Conservation (phyloP, 345 rosid species). For the Carallia brachiata region DNA sequence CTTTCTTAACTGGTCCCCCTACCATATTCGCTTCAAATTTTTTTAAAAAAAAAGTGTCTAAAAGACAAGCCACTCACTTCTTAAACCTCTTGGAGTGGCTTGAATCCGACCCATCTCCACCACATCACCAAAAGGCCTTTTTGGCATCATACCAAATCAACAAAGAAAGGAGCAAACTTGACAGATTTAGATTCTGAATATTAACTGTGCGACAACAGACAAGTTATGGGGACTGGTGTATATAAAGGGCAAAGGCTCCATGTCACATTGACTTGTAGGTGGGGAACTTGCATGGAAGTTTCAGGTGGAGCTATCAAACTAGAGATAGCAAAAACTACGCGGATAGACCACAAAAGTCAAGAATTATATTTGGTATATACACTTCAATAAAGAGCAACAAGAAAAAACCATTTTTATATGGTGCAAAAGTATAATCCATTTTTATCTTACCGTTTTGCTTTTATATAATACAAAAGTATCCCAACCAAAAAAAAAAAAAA, state of each 20-base stretch:
- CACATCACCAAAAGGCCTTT: constrained; percentile 33
- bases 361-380: neutral
- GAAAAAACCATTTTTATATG: neutral
- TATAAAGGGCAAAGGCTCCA: neutral
- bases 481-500: neutral
- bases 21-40: too few relatives aligned
- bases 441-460: too few relatives aligned
- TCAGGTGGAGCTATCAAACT: neutral
- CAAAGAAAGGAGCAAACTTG: neutral
- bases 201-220: neutral
- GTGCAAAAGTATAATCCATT: neutral
- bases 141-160: constrained; percentile 18
- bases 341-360: constrained; percentile 17
- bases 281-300: constrained; percentile 22
- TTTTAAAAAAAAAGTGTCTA: neutral
- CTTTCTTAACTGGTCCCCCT: too few relatives aligned
- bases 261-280: neutral
- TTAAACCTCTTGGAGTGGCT: constrained; percentile 27
- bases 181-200: neutral
- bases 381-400: neutral
- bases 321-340: neutral
- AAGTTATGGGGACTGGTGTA: neutral
- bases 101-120: constrained; percentile 26
- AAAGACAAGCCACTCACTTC: constrained; percentile 23
- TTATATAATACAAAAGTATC: too few relatives aligned